Evolutionary conservation across 192 early-diverging fungal genomes (phyloP), one percentile per base, ranked within the genome.

Genomic region (Backusella mclennaniae): DNA sequence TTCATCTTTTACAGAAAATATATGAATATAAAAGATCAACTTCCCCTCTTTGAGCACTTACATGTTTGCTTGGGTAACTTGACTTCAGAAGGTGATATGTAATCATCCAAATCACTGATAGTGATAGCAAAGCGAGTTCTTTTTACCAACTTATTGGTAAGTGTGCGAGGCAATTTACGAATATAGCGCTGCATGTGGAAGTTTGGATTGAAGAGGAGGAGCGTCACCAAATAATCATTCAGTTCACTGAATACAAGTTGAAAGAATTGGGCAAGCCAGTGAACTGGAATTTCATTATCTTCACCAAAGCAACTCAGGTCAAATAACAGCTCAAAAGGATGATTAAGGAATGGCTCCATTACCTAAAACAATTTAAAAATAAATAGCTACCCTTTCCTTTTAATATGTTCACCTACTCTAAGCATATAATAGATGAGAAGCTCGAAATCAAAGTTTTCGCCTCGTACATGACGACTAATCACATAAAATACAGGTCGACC

Each of bases 191-290:
- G 86, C 84, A 95, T 91, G 14, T 90, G 80, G 14, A 88, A 89
- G 83, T 96, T 95, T 70, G 91, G 87, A 41, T 95, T 94, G 83
- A 94, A 91, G 77, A 95, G 85, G 82, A 91, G 92, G n/a, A 96
- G 75, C 11, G 83, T 81, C 52, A 82, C 82, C 21, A 95, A 75
- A 81, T 93, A 93, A 66, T 84, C 76, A 15, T 84, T 75, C 7
- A 93, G 83, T 12, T 87, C 79, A 69, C 85, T 82, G 21, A 93
- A 92, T 15, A 95, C 66, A 1, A 95, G 80, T 68, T 92, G 90
- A 41, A 88, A 77, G 69, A 96, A 87, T 80, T 89, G 88, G 52
- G 74, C 78, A 11, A 94, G 76, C 89, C 92, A 94, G 67, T 93
- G 90, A 21, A 81, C 66, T n/a, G 92, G 90, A 44, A 94, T 90